phyloP scores from a whole-genome alignment of 176 grass and related monocot species.

The Themeda triandra region DNA sequence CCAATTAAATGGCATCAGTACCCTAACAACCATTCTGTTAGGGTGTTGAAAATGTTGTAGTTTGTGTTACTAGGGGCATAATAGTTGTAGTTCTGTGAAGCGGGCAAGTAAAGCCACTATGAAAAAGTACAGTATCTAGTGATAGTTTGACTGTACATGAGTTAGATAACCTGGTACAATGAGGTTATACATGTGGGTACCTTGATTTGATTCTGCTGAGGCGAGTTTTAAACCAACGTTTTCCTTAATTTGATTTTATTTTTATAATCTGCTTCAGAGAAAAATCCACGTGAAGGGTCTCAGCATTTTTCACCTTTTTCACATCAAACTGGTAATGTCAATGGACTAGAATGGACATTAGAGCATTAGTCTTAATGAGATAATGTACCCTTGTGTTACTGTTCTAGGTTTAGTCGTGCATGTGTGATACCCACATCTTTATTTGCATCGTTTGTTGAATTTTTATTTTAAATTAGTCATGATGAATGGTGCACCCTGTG shows the following conservation, averaged over 20 bases:
- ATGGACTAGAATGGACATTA: not conserved
- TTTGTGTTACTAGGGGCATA: not conserved
- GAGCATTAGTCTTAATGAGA: conserved; percentile 5
- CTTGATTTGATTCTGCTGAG: not conserved
- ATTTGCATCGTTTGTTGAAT: not conserved
- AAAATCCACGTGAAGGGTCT: not conserved
- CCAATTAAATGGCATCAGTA: not conserved
- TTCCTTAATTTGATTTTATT: not conserved
- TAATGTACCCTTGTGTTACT: not conserved
- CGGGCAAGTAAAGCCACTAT: not conserved
- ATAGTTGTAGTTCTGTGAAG: not conserved
- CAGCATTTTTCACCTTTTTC: not conserved
- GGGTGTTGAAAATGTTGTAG: not conserved
- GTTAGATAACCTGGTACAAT: not conserved
- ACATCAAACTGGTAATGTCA: not conserved
- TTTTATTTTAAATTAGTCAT: conserved; percentile 5
- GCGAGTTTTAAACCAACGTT: not conserved
- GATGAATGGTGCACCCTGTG: not conserved
- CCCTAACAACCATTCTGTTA: not conserved
- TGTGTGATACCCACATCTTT: not conserved
- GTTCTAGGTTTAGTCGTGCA: not conserved
- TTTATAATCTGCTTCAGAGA: not conserved
- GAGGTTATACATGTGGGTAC: not conserved
- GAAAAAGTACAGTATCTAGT: not conserved
- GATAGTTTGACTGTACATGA: not conserved